Evolutionary conservation across 2,329 filamentous ascomycete genomes (phyloP), one percentile per base, ranked within the genome.

Genomic region (Tolypocladium endophyticum): DNA sequence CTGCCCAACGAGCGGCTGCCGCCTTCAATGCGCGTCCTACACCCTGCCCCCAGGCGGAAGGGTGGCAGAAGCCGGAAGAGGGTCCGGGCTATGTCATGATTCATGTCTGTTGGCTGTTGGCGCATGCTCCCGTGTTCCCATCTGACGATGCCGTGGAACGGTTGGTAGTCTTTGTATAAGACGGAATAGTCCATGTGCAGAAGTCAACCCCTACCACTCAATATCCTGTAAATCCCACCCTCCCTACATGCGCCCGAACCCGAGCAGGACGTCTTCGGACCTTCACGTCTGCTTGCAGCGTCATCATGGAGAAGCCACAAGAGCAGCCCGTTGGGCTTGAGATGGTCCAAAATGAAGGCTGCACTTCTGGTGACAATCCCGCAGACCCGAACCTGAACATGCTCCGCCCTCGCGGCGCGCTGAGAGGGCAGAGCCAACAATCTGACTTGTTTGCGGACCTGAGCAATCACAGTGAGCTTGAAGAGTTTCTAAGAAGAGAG

Each of bases 361-460:
- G 36, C 55, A 52, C 23, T 8, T 16, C 25, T 11, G 23, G 8
- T 23, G 41, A n/a, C 35, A 39, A 33, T 28, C 18, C 54, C 38
- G 36, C 16, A 20, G 35, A 36, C 41, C 11, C 12, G 25, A 57
- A 30, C 30, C 45, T 57, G n/a, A 28, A 43, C 41, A 16, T 53
- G 9, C 11, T 53, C 14, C 50, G 38, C 38, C 47, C 33, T 39
- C 14, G 25, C 30, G 47, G 20, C 25, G 54, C 28, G 18, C 39
- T n/a, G 35, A 45, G 33, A 38, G 23, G 41, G 33, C 58, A 55
- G 43, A 61, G 61, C 47, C 54, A 54, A n/a, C 30, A 41, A 3
- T 61, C 61, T 30, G 61, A 63, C 59, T 38, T 64, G 38, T 63
- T 64, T 52, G 60, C 39, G n/a, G 61, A 63, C 56, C 23, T 64